Base-by-base conservation (phyloP, 441 rosid genomes). In the Bruguiera hainesii region DNA sequence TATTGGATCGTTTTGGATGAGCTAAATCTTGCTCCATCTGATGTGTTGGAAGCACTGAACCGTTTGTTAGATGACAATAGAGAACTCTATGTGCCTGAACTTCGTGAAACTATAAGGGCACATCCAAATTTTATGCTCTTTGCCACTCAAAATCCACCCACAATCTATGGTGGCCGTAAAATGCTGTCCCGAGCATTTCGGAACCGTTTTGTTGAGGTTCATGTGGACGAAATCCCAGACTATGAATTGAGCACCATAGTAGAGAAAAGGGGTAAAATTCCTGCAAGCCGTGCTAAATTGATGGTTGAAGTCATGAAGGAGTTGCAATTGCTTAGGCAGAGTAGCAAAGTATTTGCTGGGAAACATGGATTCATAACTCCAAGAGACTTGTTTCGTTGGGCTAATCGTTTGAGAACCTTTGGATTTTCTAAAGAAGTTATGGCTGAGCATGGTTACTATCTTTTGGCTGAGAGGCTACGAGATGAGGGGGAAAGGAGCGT, bases 351-450 rank as follows among this genome's bases (percentile, higher is more conserved):
- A 23, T 96, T 96, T 84, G 98, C 99, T 75, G 99, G 99, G 75
- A 96, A 96, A 82, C 98, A 96, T 77, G 99, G 99, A 66, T 96
- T 82, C 77, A 89, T 96, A 71, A 96, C 99, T 70, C 97, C 99
- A 39, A 82, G 99, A 71, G 99, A 96, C 76, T 82, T 96, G 80
- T 90, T 96, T 80, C 96, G 99, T 65, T 96, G 98, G 99, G 98
- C 99, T 67, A 76, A 83, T 78, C 94, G 97, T 67, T 89, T 88
- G 71, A 85, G 80, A 80, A 80, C 69, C 59, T 89, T 78, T 76
- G 89, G 88, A 67, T 76, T 75, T 76, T 86, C 91, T 65, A 81
- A 87, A 74, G 98, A 93, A 78, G 96, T 85, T 72, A 83, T 93
- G 79, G 98, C 97, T 37, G 86, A 87, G 78, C 96, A 96, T 71